Percentiles rank a stretch among this genome's conserved stretches.
phyloP scores from a whole-genome alignment of 129 eudicot genomes.

The Flaveria ramosissima region DNA sequence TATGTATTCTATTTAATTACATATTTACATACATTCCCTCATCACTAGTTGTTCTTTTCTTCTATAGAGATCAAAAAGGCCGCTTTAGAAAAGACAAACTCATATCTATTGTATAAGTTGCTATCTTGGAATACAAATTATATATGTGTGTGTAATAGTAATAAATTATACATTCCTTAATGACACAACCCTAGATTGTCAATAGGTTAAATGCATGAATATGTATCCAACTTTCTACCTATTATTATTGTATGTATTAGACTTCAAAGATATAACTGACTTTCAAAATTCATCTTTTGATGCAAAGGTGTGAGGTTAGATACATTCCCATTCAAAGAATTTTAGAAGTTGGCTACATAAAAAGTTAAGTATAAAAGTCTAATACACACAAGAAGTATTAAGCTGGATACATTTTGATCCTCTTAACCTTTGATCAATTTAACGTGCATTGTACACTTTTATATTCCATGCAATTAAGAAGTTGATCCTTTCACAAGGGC shows the following conservation, averaged over 20 bases:
- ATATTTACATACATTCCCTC: too few relatives aligned
- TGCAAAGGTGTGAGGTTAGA: background rate
- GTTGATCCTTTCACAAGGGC: background rate
- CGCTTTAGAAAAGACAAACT: too few relatives aligned
- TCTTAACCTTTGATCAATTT: background rate
- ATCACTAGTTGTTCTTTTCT: too few relatives aligned
- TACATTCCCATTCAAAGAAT: background rate
- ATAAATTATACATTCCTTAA: background rate
- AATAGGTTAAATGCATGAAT: background rate
- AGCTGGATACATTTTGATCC: background rate
- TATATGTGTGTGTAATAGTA: background rate
- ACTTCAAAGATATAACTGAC: background rate
- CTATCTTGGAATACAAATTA: background rate
- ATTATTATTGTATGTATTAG: background rate
- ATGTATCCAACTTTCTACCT: background rate
- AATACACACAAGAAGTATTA: background rate
- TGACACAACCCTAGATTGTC: constrained; percentile 13
- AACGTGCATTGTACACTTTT: background rate
- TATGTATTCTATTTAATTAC: background rate
- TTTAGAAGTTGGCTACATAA: background rate
- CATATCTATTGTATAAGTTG: background rate
- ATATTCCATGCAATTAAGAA: constrained; percentile 9
- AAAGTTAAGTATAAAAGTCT: background rate
- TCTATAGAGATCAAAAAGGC: too few relatives aligned
- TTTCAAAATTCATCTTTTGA: background rate